Evolutionary conservation across 2,329 filamentous ascomycete species (phyloP), one percentile per base, ranked within the genome.

Genomic region (Colletotrichum musae): DNA sequence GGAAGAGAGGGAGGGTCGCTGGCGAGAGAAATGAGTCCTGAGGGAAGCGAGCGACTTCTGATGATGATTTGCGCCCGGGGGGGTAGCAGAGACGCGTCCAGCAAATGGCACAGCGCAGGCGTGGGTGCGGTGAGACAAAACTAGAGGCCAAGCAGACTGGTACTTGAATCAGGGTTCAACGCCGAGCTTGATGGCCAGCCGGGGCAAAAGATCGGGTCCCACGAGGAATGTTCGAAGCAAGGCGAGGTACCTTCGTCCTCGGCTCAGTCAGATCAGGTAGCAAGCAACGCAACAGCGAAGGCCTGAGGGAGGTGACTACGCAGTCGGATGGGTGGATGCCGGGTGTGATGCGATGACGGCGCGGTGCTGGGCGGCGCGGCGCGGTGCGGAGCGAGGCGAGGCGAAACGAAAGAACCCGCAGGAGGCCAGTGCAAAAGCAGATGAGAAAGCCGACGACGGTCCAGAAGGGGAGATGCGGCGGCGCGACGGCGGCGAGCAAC

Each of bases 111-210:
- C 60, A 28, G 53, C 61, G 62, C 24, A 62, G 56, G 43, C 52
- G 47, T n/a, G 66, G 56, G 43, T 45, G 47, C 63, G 24, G 62
- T 70, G 64, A 68, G 68, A 70, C 68, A 70, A 47, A 57, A 36
- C 67, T 58, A 58, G 51, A 39, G 45, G 54, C 48, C 21, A 50
- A 54, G 39, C 54, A 50, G 51, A 43, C 43, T 68, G 64, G 24
- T 24, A 36, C 52, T 68, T 58, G 59, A 68, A 45, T 68, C 64
- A 68, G 64, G 24, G 26, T 36, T 45, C 60, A 26, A 64, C 47
- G 52, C 53, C 52, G 60, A 59, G 48, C 48, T 59, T 47, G 48
- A 56, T 51, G 12, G 10, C 32, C 32, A 43, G 47, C 32, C 47
- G 18, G 18, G 47, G 50, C 26, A 53, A 36, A 26, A 62, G 47